Base-by-base conservation (phyloP, 2,329 filamentous ascomycete genomes). In the Amauroascus niger region DNA sequence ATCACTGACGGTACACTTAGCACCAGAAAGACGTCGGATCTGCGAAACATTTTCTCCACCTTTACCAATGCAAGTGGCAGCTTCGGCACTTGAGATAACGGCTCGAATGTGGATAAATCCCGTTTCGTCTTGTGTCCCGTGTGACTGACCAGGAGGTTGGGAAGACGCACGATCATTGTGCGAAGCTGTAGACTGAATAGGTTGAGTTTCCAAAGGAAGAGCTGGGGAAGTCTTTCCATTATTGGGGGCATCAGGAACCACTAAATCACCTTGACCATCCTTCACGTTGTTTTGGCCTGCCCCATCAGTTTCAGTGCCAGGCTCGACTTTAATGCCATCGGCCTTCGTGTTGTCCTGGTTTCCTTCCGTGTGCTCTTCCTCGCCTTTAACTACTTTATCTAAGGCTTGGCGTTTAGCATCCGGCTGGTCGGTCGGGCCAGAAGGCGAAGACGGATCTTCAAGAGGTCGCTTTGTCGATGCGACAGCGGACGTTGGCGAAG, bases 1-100 rank as follows among this genome's bases (percentile, higher is more conserved):
- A 73, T 98, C 93, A 74, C 90, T 96, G 63, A 98, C 93, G 46
- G 93, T 98, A 76, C 93, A 98, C 75, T 97, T 97, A 61, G 93
- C 93, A 64, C 89, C 90, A 50, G 93, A 96, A 74, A 95, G 79
- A 69, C 88, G 88, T 62, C 93, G 84, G 67, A 98, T 97, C 74
- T 95, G 88, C 62, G 90, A 95, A 46, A 98, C 93, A 67, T 98
- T 98, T 77, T 98, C 93, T 68, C 93, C 93, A 59, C 90, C 91
- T 75, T 98, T 98, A 67, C 93, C 93, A 71, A 98, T 98, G 61
- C 96, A 88, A 47, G 93, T 98, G 37, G 93, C 93, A 61, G 93
- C 93, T 72, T 98, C 93, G 44, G 89, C 88, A 71, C 91, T 98
- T 50, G 91, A 95, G 64, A 98, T 98, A 64, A 96, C 90, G 53